Percentiles rank a stretch among this genome's conserved stretches.
Conservation (phyloP, 306 rosid genomes). For the Cucurbita ficifolia region DNA sequence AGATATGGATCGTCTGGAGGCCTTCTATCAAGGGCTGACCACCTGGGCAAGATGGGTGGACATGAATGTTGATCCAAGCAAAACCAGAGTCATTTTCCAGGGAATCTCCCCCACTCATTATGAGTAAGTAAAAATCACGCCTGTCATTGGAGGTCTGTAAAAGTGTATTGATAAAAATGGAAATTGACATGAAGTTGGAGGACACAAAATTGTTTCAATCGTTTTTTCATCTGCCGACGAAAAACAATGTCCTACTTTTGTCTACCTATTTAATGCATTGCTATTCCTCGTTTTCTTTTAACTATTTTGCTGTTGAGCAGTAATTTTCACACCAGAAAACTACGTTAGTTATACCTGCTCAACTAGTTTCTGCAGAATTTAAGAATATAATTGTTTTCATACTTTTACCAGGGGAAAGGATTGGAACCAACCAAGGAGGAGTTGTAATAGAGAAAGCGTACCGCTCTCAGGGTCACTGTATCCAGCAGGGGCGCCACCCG, state of each 20-base stretch:
- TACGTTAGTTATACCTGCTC: not conserved
- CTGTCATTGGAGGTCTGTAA: not conserved
- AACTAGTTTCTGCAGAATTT: not conserved
- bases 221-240: not conserved
- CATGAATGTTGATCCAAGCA: not conserved
- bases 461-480: not conserved
- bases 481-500: conserved; percentile 7
- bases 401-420: conserved; percentile 6
- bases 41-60: conserved; percentile 13
- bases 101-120: conserved; percentile 9
- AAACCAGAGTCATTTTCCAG: conserved; percentile 8
- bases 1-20: conserved; percentile 9
- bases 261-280: not conserved
- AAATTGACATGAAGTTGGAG: not conserved
- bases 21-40: conserved; percentile 1
- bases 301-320: not conserved
- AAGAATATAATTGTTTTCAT: not conserved
- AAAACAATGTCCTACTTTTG: not conserved
- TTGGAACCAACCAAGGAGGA: conserved; percentile 4
- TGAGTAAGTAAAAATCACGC: not conserved
- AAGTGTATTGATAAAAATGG: not conserved
- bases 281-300: not conserved
- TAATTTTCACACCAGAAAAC: not conserved
- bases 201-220: not conserved
- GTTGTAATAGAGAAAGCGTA: conserved; percentile 3